Evolutionary conservation across 2,329 filamentous ascomycete species (phyloP), one percentile per base, ranked within the genome.

Genomic region (Ophiosphaerella korrae): DNA sequence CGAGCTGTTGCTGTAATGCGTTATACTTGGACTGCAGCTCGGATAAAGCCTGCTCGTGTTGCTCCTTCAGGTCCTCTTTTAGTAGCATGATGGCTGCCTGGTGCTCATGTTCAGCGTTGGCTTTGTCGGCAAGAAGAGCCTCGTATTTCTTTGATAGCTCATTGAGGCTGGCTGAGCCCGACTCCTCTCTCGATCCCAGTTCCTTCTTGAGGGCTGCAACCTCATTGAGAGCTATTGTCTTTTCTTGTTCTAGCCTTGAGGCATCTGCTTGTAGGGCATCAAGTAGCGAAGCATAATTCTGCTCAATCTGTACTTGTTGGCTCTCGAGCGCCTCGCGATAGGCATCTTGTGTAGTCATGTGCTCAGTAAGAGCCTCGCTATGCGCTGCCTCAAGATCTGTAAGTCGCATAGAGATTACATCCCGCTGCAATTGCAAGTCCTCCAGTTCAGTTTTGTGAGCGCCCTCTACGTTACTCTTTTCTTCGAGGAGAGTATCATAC

Each of bases 121-220:
- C 53, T 24, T 68, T 70, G 37, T 73, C 63, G 1, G 56, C 58
- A 5, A 66, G 36, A 5, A 71, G 52, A 12, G 52, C 45, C 36
- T 72, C 68, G 34, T 68, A 71, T 40, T 66, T 66, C 24, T 48
- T 53, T 2, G 55, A 59, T 11, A 70, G 42, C n/a, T 68, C 63
- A 6, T 50, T 52, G 31, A 62, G 26, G 14, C 50, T 57, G 7
- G 55, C 50, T 12, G 63, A 49, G 14, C 47, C 49, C 33, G 57
- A 52, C 18, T 66, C 53, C 7, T 64, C 57, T 14, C 55, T 58
- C 4, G 58, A 43, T 5, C 53, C 50, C 2, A 66, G 50, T 24
- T 71, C 62, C 18, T 60, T 55, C 46, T 62, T 66, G 11, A 70
- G 44, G 21, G 44, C 45, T 7, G 45, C 53, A 7, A 69, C 62